Base-by-base conservation (phyloP, 169 alveolate genomes). In the Plasmodium reichenowi region DNA sequence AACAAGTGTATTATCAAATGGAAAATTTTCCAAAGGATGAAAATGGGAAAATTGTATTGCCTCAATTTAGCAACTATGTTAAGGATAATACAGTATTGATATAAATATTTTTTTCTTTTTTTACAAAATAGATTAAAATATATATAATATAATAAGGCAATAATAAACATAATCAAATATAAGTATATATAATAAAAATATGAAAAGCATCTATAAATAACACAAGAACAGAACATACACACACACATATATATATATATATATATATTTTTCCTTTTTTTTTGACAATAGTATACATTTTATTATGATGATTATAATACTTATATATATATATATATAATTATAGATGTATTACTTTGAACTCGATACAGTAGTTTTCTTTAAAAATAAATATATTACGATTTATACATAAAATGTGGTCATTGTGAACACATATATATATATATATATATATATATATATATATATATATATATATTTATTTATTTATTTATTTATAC, bases 1-100 rank as follows among this genome's bases (percentile, higher is more conserved):
- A 68, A 26, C 66, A 80, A 54, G 83, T 56, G 26, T 80, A 80
- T 24, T 80, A 80, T 62, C 67, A 80, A 56, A 20, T 58, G 60
- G 73, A 72, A n/a, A 56, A 22, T 22, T 80, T 80, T 43, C 90
- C 90, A 22, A 80, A 54, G 15, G 83, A 67, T 20, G 72, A 67
- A 47, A 70, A 66, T 52, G 90, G 90, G 22, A 80, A 68, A 68
- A 80, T 80, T 22, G 74, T 67, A 54, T 67, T 80, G 54, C 90
- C 90, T 12, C 63, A 80, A 56, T 80, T 80, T 68, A 52, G 52
- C 48, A 32, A 32, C 45, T 32, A 32, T 32, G 45, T 32, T 32
- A 32, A 32, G 45, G 45, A 64, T 15, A 78, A 72, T 48, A 56
- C 64, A 2, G 43, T 78, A 58, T 32, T 62, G 43, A 64, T 66